These are phyloP conservation scores for Diplodia seriata DNA, from an alignment of 2,329 filamentous ascomycete species.

Conservation along the genomic window DNA sequence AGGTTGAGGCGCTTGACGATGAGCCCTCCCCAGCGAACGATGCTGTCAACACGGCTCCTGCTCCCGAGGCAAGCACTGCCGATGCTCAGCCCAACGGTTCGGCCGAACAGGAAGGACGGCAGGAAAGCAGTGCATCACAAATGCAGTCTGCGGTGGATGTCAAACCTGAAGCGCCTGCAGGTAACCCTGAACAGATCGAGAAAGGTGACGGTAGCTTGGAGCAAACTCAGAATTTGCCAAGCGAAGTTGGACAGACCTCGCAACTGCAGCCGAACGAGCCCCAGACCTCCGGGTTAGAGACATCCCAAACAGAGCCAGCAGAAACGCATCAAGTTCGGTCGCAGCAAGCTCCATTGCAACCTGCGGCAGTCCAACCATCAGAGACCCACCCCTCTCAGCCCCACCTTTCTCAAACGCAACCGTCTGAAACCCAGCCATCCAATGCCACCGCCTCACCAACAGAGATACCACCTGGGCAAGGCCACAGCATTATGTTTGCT, in stretches of 20 bases:
- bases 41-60: neutral
- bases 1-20: conserved; percentile 45
- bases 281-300: conserved; percentile 4
- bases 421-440: conserved; percentile 16
- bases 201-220: neutral
- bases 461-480: conserved; percentile 21
- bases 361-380: conserved; percentile 9
- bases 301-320: conserved; percentile 5
- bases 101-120: neutral
- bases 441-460: neutral
- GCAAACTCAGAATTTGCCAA: conserved; percentile 15
- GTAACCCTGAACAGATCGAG: neutral
- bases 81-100: neutral
- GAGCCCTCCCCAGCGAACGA: conserved; percentile 32
- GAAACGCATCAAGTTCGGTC: conserved; percentile 32
- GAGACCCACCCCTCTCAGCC: conserved; percentile 5
- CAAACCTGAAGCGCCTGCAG: conserved; percentile 4
- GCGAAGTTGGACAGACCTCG: neutral
- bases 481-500: conserved; percentile 43
- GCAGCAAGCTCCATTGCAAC: conserved; percentile 7
- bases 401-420: conserved; percentile 15
- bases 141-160: neutral
- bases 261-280: conserved; percentile 32
- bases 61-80: neutral
- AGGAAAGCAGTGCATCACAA: neutral